Evolutionary conservation across 345 rosid species (phyloP), one percentile per base, ranked within the genome.

Genomic region (Erodium maritimum): DNA sequence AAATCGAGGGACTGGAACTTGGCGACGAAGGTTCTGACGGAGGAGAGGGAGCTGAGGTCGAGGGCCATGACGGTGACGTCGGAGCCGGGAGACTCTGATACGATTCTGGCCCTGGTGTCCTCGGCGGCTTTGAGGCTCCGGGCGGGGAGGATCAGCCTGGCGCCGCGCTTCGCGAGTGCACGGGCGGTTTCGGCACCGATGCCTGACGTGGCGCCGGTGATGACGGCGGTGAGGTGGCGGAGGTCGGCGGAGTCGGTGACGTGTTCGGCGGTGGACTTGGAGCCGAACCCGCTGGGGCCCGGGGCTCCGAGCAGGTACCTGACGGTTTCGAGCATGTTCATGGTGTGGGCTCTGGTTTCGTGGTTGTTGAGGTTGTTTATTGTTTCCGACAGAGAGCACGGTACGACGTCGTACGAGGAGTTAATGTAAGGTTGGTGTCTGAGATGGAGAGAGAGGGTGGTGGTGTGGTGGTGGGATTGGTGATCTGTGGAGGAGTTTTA

Each of bases 141-240:
- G 23, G 86, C 91, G 55, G 98, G 98, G 23, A 91, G 59, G 62
- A 91, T 93, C 59, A 91, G 75, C 75, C 84, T 75, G 51, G 80
- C 93, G 11, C 98, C 91, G 48, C 88, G 63, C 73, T 82, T 88
- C 0, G 90, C 91, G 54, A 91, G 60, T 19, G 81, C 93, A 12
- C 93, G 82, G 0, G 98, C 98, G 61, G 96, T 88, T 83, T 91
- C 98, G 5, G 86, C 90, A 58, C 98, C 98, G 12, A 91, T 91
- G 65, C 98, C 98, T 19, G 98, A 91, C 71, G 98, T 91, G 12
- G 95, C 95, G 17, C 97, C 98, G 54, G 99, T 93, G 77, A 93
- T 80, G 67, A 93, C 69, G 58, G 90, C 96, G 21, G 96, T 93
- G 62, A 77, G 19, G 61, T 79, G 80, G 56, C 80, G 75, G 29